A percentile compares a stretch with the other conserved stretches of the same genome.
These are phyloP conservation scores for Ogataea allantospora DNA, from an alignment of 805 yeast species.

Conservation along the genomic window DNA sequence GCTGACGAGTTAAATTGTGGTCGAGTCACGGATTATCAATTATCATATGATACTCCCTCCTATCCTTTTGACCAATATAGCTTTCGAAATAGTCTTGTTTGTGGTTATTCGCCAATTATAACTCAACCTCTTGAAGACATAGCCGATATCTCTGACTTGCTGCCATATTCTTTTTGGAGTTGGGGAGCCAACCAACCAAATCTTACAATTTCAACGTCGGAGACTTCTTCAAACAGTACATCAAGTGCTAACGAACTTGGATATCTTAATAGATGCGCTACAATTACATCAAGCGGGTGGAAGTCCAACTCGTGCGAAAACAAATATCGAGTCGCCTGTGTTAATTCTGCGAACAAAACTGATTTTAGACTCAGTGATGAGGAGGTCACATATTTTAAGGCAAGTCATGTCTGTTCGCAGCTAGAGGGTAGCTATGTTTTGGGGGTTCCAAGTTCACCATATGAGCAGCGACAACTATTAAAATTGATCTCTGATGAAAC, in stretches of 20 bases:
- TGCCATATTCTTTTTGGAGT: slow-evolving; percentile 58
- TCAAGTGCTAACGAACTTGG: slow-evolving; percentile 16
- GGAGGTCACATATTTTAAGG: slow-evolving; percentile 44
- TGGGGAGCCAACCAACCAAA: slow-evolving; percentile 66
- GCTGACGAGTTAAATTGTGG: slow-evolving; percentile 1
- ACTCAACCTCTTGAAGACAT: slow-evolving; percentile 34
- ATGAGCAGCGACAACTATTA: slow-evolving; percentile 39
- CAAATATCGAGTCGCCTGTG: slow-evolving; percentile 55
- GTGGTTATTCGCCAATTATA: slow-evolving; percentile 72
- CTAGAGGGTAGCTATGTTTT: slow-evolving; percentile 33
- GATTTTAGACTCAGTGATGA: slow-evolving; percentile 43
- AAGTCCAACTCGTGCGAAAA: slow-evolving; percentile 63
- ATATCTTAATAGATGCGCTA: slow-evolving; percentile 40
- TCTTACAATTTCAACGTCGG: slow-evolving; percentile 10
- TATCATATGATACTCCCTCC: slow-evolving; percentile 37
- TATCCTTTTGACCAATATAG: slow-evolving; percentile 39
- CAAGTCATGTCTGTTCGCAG: slow-evolving; percentile 31
- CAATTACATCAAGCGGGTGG: slow-evolving; percentile 53
- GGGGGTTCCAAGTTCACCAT: slow-evolving; percentile 49
- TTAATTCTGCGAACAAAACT: slow-evolving; percentile 36
- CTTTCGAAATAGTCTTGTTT: slow-evolving; percentile 39
- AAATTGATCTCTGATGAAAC: slow-evolving; percentile 25
- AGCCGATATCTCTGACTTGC: slow-evolving; percentile 30
- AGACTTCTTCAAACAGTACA: slow-evolving; percentile 1
- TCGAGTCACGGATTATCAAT: slow-evolving; percentile 11